Evolutionary conservation across 2,329 filamentous ascomycete genomes (phyloP).

Genomic region (Parafenestella ontariensis): DNA sequence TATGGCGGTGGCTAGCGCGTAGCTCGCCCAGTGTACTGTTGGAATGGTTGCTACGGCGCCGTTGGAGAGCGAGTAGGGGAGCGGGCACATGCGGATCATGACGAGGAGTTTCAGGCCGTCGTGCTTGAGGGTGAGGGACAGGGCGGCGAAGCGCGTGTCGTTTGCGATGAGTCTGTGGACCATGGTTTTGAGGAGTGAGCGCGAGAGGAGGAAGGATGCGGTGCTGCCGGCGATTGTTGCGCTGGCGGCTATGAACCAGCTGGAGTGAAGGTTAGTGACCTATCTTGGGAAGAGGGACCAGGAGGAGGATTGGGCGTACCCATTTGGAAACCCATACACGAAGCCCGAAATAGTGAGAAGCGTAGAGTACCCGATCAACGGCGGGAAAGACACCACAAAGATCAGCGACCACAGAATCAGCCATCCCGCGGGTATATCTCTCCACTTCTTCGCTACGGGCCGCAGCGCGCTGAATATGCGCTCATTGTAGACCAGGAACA

Average conservation of each 20-base stretch:
- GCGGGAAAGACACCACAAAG: slow-evolving; percentile 82
- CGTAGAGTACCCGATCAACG: slow-evolving; percentile 85
- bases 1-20: slow-evolving; percentile 81
- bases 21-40: slow-evolving; percentile 77
- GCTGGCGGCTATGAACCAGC: slow-evolving; percentile 82
- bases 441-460: slow-evolving; percentile 78
- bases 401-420: slow-evolving; percentile 77
- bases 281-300: slow-evolving; percentile 46
- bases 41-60: slow-evolving; percentile 94
- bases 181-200: slow-evolving; percentile 78
- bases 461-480: slow-evolving; percentile 77
- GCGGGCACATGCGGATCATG: slow-evolving; percentile 89
- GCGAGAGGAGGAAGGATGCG: slow-evolving; percentile 77
- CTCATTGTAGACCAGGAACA: slow-evolving; percentile 80
- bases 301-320: slow-evolving; percentile 59
- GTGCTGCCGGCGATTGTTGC: slow-evolving; percentile 82
- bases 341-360: slow-evolving; percentile 74
- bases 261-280: slow-evolving; percentile 41
- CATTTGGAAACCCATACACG: slow-evolving; percentile 73
- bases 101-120: slow-evolving; percentile 89
- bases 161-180: slow-evolving; percentile 80
- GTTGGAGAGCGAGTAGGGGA: slow-evolving; percentile 93
- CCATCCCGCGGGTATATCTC: slow-evolving; percentile 73
- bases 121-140: slow-evolving; percentile 85
- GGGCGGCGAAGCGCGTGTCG: slow-evolving; percentile 86